A percentile compares a stretch with the other conserved stretches of the same genome.
Conservation (phyloP, 805 yeast species). For the Candida xyloterini region DNA sequence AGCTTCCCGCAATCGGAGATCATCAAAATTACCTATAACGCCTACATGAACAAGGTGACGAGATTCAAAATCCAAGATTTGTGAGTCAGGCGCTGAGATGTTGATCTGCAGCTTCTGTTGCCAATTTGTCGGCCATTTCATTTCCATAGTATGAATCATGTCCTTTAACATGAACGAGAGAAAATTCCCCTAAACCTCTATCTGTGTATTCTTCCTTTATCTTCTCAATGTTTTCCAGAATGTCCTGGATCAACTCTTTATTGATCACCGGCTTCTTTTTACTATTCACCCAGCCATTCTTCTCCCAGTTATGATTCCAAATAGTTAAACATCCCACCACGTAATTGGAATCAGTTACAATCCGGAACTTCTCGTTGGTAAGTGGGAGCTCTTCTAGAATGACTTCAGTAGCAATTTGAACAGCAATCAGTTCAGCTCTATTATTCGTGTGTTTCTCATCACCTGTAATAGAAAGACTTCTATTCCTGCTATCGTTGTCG, state of each 20-base stretch:
- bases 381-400: conserved; percentile 35
- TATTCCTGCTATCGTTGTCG: conserved; percentile 48
- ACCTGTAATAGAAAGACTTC: conserved; percentile 49
- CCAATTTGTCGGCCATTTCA: conserved; percentile 72
- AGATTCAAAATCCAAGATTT: conserved; percentile 34
- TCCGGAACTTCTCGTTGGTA: conserved; percentile 33
- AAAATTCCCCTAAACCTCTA: conserved; percentile 38
- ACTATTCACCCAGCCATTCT: conserved; percentile 50
- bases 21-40: conserved; percentile 83
- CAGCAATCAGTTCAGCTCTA: conserved; percentile 74
- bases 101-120: conserved; percentile 56
- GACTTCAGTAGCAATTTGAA: conserved; percentile 49
- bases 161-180: conserved; percentile 63
- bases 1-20: conserved; percentile 78
- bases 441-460: conserved; percentile 65
- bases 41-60: conserved; percentile 71
- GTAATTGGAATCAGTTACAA: conserved; percentile 72
- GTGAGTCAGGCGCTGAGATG: background rate
- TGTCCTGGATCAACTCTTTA: conserved; percentile 44
- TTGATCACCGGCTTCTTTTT: conserved; percentile 47
- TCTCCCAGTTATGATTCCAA: conserved; percentile 59
- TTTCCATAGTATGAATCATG: conserved; percentile 72
- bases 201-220: conserved; percentile 38
- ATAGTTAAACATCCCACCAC: conserved; percentile 51
- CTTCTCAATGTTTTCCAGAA: conserved; percentile 26